Percentiles rank a stretch among this genome's conserved stretches.
These are phyloP conservation scores for Colletotrichum orchidophilum DNA, from an alignment of 2,329 filamentous ascomycete species.

Conservation along the genomic window DNA sequence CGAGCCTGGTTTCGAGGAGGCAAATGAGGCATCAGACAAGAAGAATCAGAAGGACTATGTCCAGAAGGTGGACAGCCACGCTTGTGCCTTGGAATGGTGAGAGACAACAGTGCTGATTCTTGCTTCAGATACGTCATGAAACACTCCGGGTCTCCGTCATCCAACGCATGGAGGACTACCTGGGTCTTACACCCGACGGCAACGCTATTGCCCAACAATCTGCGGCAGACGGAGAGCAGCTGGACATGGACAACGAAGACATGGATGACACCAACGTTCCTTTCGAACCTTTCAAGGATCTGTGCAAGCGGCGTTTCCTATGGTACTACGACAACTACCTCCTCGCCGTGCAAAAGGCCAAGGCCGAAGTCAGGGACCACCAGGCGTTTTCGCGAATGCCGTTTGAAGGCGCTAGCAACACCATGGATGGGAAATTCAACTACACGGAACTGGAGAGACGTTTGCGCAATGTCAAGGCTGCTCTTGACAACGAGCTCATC, in stretches of 20 bases:
- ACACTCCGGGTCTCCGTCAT: constrained; percentile 87
- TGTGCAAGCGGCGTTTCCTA: constrained; percentile 90
- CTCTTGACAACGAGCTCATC: constrained; percentile 76
- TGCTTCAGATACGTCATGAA: constrained; percentile 83
- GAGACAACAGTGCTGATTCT: constrained; percentile 34
- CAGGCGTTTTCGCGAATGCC: constrained; percentile 81
- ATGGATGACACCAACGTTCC: constrained; percentile 63
- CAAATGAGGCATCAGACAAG: constrained; percentile 74
- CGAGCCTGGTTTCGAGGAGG: constrained; percentile 90
- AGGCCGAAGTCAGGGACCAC: constrained; percentile 69
- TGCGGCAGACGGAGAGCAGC: constrained; percentile 46
- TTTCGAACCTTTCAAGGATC: constrained; percentile 89
- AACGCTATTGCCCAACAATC: constrained; percentile 46
- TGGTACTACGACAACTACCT: constrained; percentile 97
- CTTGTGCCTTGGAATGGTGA: neutral
- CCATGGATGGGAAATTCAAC: constrained; percentile 87
- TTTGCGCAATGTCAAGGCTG: constrained; percentile 73
- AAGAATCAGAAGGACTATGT: constrained; percentile 79
- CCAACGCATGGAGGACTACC: constrained; percentile 81
- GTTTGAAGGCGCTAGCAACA: constrained; percentile 81
- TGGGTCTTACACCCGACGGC: constrained; percentile 70
- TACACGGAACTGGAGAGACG: constrained; percentile 79
- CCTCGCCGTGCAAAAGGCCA: constrained; percentile 72
- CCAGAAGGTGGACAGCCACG: constrained; percentile 71
- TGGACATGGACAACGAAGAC: constrained; percentile 58